Evolutionary conservation across 768 basidiomycete genomes (phyloP).

Genomic region (Russula ochroleuca): DNA sequence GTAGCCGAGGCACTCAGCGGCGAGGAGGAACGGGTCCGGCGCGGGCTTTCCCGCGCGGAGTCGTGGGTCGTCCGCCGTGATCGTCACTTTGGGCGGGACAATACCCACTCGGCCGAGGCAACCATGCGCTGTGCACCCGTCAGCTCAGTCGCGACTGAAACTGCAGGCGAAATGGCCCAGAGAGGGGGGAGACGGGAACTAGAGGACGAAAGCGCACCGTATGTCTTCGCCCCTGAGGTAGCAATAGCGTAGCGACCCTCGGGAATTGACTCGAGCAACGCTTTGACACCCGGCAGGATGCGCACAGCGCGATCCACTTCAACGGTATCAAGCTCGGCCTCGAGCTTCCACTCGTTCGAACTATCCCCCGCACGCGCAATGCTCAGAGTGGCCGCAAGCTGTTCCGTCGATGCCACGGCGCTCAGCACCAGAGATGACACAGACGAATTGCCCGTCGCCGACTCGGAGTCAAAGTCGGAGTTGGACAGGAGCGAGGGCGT

Average conservation of each 20-base stretch:
- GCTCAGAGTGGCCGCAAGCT: background rate
- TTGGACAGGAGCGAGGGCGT: conserved; percentile 33
- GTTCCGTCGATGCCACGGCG: background rate
- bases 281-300: conserved; percentile 66
- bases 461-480: conserved; percentile 40
- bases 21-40: conserved; percentile 61
- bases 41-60: conserved; percentile 63
- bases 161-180: no score
- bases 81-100: conserved; percentile 59
- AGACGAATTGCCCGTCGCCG: conserved; percentile 43
- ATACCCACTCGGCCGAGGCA: conserved; percentile 70
- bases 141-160: conserved; percentile 23
- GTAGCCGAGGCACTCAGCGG: conserved; percentile 54
- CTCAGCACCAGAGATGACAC: conserved; percentile 35
- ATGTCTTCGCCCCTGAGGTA: conserved; percentile 69
- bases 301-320: conserved; percentile 58
- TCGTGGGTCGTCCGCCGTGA: conserved; percentile 73
- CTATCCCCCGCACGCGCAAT: conserved; percentile 23
- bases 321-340: conserved; percentile 42
- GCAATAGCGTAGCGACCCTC: conserved; percentile 66
- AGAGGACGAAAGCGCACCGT: conserved; percentile 39
- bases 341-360: conserved; percentile 46
- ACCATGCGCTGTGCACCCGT: conserved; percentile 46
- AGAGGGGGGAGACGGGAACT: background rate
- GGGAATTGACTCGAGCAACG: conserved; percentile 62